Percentiles rank a stretch among this genome's conserved stretches.
Evolutionary conservation across 306 rosid genomes (phyloP).

Genomic region (Astragalus glycyphyllos): DNA sequence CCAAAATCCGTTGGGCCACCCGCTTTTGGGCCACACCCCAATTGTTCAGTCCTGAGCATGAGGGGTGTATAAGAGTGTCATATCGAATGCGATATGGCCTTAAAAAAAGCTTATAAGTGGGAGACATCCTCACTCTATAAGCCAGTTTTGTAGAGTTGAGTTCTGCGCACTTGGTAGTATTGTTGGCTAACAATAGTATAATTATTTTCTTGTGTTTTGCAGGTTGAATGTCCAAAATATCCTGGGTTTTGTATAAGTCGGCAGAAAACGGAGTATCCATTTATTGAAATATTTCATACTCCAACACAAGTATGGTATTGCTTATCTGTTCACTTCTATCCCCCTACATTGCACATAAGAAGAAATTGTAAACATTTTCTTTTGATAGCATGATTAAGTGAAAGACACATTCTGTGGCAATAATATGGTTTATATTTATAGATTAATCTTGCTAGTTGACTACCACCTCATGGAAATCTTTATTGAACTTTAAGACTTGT

Average conservation of each 20-base stretch:
- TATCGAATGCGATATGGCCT: too few species aligned
- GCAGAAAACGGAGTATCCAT: slow-evolving; percentile 90
- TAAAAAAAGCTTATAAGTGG: too few species aligned
- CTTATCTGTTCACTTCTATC: slow-evolving; percentile 32
- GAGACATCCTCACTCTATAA: too few species aligned
- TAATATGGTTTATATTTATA: not conserved
- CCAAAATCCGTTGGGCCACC: too few species aligned
- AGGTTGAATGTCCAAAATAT: slow-evolving; percentile 98
- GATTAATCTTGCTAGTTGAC: slow-evolving; percentile 28
- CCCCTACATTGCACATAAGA: slow-evolving; percentile 11
- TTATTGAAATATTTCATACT: slow-evolving; percentile 77
- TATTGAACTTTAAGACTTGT: slow-evolving; percentile 26
- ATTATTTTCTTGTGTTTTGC: slow-evolving; percentile 48
- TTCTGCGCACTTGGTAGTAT: not conserved
- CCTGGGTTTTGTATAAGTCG: slow-evolving; percentile 94
- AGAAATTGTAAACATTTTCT: slow-evolving; percentile 31
- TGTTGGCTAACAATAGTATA: not conserved
- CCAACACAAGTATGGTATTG: slow-evolving; percentile 70
- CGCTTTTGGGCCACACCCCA: too few species aligned
- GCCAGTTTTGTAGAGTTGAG: too few species aligned
- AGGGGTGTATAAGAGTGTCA: too few species aligned
- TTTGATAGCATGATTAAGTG: slow-evolving; percentile 23
- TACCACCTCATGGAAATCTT: slow-evolving; percentile 13
- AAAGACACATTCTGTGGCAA: slow-evolving; percentile 2
- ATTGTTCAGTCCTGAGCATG: too few species aligned